Percentiles rank a stretch among this genome's conserved stretches.
Conservation (phyloP, 345 rosid genomes). For the Passiflora organensis region DNA sequence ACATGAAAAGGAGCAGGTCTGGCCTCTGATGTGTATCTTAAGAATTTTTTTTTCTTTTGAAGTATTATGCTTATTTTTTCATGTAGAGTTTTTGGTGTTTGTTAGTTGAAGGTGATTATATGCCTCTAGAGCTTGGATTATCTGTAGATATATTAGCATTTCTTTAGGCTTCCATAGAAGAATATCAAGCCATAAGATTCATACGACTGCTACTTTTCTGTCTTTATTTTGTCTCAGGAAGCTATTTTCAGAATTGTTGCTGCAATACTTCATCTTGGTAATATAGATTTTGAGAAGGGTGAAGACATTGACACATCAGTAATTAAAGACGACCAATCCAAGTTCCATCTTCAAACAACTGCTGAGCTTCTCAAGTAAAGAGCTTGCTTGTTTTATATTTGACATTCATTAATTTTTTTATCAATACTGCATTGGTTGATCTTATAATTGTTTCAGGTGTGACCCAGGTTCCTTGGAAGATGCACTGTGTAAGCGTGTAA, state of each 20-base stretch:
- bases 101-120: too few relatives aligned
- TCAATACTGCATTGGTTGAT: slow-evolving; percentile 3
- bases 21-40: slow-evolving; percentile 11
- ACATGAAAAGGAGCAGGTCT: slow-evolving; percentile 69
- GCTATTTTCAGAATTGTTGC: slow-evolving; percentile 82
- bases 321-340: slow-evolving; percentile 54
- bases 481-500: slow-evolving; percentile 72
- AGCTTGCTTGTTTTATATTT: slow-evolving; percentile 13
- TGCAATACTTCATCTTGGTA: slow-evolving; percentile 92
- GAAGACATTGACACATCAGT: slow-evolving; percentile 66
- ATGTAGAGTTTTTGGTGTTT: neutral
- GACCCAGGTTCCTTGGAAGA: slow-evolving; percentile 56
- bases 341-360: slow-evolving; percentile 71
- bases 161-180: neutral
- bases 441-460: slow-evolving; percentile 51
- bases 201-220: neutral
- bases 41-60: slow-evolving; percentile 1
- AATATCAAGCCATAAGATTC: neutral
- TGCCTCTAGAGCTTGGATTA: neutral
- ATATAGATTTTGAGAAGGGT: slow-evolving; percentile 56
- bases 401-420: slow-evolving; percentile 8
- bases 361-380: slow-evolving; percentile 72
- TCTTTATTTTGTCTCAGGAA: slow-evolving; percentile 35
- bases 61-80: neutral
- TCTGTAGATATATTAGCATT: neutral